A percentile compares a stretch with the other conserved stretches of the same genome.
phyloP scores from a whole-genome alignment of 2,329 filamentous ascomycete species.

The Penicillium sp. region DNA sequence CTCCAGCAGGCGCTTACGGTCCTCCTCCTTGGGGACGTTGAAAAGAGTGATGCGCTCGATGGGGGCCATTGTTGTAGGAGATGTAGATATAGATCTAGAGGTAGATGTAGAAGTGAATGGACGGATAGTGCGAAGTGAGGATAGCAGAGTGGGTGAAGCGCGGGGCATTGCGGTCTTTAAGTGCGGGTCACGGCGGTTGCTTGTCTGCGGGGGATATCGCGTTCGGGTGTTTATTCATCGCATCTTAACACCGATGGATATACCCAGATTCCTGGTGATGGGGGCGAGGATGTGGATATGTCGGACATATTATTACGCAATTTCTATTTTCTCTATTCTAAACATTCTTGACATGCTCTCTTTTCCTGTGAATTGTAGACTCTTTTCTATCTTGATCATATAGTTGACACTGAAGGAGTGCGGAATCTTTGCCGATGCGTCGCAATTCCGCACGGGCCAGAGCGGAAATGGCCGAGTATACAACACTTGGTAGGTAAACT shows the following conservation, averaged over 20 bases:
- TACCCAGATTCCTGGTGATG: not conserved
- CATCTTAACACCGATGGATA: not conserved
- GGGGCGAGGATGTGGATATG: too few species aligned
- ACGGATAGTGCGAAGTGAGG: not conserved
- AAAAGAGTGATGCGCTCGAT: slow-evolving; percentile 59
- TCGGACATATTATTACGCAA: too few species aligned
- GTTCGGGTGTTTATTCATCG: not conserved
- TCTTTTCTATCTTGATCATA: not conserved
- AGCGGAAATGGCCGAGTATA: not conserved
- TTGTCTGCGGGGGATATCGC: not conserved
- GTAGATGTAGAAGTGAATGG: not conserved
- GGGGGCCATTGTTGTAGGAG: slow-evolving; percentile 35
- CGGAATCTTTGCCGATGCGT: slow-evolving; percentile 26
- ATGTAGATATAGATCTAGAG: not conserved
- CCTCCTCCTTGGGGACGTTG: slow-evolving; percentile 54
- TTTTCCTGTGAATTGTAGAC: not conserved
- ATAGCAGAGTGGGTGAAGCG: not conserved
- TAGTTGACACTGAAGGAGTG: not conserved
- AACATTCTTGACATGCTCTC: not conserved
- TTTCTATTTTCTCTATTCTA: not conserved
- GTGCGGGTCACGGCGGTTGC: not conserved
- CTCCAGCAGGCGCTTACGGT: slow-evolving; percentile 49
- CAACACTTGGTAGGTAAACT: too few species aligned
- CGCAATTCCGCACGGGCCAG: not conserved
- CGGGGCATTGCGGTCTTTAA: not conserved